These are phyloP conservation scores for Backusella luteola DNA, from an alignment of 192 early-diverging fungal genomes.

Conservation along the genomic window DNA sequence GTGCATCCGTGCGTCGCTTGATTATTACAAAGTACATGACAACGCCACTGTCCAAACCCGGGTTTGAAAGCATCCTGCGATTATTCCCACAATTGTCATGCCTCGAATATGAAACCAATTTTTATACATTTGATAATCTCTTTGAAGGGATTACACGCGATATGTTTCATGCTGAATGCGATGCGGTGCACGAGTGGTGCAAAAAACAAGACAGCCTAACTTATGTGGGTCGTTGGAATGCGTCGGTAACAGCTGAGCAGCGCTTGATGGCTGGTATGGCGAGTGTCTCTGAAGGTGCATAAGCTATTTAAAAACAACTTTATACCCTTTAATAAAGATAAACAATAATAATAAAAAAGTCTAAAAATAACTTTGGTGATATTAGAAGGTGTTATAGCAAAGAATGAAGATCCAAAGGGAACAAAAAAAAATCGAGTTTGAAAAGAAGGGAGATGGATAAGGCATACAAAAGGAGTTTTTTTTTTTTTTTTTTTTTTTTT, in stretches of 20 bases:
- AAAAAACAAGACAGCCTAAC: not conserved
- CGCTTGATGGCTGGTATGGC: constrained; percentile 39
- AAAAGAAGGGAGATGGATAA: not conserved
- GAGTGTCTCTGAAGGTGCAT: constrained; percentile 24
- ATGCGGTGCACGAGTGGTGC: constrained; percentile 30
- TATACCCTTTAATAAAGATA: not conserved
- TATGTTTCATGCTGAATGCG: constrained; percentile 39
- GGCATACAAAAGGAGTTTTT: not conserved
- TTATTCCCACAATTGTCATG: constrained; percentile 44
- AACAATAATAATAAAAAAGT: not conserved
- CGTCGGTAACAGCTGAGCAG: constrained; percentile 42
- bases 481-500: too few relatives aligned
- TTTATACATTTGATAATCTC: constrained; percentile 39
- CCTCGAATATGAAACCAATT: constrained; percentile 43
- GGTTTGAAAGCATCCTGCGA: constrained; percentile 32
- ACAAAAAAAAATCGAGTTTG: not conserved
- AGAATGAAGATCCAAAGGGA: not conserved
- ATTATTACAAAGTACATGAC: constrained; percentile 46
- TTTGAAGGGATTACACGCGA: constrained; percentile 39
- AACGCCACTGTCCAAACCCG: constrained; percentile 35
- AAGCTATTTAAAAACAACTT: not conserved
- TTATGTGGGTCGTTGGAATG: constrained; percentile 37
- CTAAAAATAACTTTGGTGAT: not conserved
- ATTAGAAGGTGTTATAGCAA: not conserved
- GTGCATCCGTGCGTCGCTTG: constrained; percentile 17